Conservation (phyloP, 257 asterid species). For the Rauvolfia tetraphylla region DNA sequence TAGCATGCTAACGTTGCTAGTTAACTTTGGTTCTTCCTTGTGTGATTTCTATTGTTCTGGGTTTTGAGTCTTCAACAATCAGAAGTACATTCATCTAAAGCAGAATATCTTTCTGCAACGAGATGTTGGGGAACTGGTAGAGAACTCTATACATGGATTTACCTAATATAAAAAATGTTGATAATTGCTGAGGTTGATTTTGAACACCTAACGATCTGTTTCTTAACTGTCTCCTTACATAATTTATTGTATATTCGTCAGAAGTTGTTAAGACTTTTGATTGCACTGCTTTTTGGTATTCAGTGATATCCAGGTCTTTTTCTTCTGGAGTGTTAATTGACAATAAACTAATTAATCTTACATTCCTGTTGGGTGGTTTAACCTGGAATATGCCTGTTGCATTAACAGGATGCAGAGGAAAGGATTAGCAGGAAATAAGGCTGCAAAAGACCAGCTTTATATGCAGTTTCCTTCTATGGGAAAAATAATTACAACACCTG, state of each 20-base stretch:
- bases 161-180: neutral
- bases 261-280: neutral
- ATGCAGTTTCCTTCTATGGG: neutral
- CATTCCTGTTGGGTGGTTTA: neutral
- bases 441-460: neutral
- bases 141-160: neutral
- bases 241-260: neutral
- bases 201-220: neutral
- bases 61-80: neutral
- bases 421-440: neutral
- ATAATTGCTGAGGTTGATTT: neutral
- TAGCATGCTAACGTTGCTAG: neutral
- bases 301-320: neutral
- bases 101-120: neutral
- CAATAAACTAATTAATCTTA: neutral
- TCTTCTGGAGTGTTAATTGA: neutral
- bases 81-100: neutral
- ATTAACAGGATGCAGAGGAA: neutral
- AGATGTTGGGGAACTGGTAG: neutral
- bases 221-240: neutral
- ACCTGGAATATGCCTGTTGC: neutral
- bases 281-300: too few species aligned
- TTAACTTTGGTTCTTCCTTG: neutral
- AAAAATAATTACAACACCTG: neutral
- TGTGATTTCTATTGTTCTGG: neutral